phyloP scores from a whole-genome alignment of 306 rosid genomes.

The Hippophae rhamnoides region DNA sequence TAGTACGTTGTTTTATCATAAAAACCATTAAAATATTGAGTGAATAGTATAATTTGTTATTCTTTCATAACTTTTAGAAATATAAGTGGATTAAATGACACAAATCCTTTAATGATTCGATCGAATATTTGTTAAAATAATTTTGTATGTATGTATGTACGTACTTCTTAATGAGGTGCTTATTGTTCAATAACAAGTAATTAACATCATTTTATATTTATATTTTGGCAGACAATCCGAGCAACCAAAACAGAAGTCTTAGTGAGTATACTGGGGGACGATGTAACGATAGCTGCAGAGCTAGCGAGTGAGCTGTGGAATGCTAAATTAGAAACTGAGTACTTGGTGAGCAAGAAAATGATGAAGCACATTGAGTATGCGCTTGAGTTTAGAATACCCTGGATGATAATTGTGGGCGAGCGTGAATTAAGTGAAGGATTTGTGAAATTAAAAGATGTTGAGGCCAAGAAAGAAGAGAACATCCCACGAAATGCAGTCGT shows the following conservation, averaged over 20 bases:
- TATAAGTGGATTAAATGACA: too few species aligned
- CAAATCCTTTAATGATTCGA: too few species aligned
- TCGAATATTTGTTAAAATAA: too few species aligned
- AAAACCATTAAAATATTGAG: too few species aligned
- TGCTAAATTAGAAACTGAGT: constrained; percentile 51
- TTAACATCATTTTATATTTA: not conserved
- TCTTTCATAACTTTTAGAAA: too few species aligned
- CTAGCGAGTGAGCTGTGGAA: constrained; percentile 71
- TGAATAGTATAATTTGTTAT: too few species aligned
- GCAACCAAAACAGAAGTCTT: constrained; percentile 78
- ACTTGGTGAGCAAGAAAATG: constrained; percentile 46
- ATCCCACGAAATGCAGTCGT: constrained; percentile 42
- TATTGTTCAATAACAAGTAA: not conserved
- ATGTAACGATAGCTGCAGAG: constrained; percentile 54
- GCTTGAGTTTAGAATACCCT: constrained; percentile 67
- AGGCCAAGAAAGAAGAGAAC: constrained; percentile 26
- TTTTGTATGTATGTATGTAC: too few species aligned
- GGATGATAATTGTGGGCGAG: constrained; percentile 74
- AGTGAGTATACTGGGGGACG: constrained; percentile 70
- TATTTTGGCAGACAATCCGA: constrained; percentile 44
- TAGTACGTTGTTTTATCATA: too few species aligned
- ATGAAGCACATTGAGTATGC: constrained; percentile 69
- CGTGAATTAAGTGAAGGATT: constrained; percentile 54
- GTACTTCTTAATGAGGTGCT: too few species aligned
- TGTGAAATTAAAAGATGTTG: constrained; percentile 48